Conservation (phyloP, 257 asterid genomes). For the Nicotiana attenuata region DNA sequence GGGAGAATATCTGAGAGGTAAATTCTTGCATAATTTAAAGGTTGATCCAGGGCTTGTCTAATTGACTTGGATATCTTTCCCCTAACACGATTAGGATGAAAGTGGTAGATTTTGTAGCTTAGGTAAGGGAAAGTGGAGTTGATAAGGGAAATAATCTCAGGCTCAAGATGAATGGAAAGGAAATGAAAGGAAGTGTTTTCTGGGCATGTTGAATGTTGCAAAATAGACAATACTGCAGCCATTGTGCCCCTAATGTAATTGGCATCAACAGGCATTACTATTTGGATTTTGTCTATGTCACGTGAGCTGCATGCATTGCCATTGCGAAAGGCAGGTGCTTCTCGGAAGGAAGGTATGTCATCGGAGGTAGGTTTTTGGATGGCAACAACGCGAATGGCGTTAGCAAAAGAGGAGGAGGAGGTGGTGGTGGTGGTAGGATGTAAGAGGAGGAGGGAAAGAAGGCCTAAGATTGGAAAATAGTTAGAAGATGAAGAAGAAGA, state of each 20-base stretch:
- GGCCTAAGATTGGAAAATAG: slow-evolving; percentile 50
- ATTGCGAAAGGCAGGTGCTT: slow-evolving; percentile 80
- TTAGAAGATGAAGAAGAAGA: neutral
- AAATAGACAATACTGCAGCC: slow-evolving; percentile 68
- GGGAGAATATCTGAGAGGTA: slow-evolving; percentile 70
- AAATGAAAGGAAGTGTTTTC: slow-evolving; percentile 70
- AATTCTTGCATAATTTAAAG: slow-evolving; percentile 72
- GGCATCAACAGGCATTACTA: slow-evolving; percentile 73
- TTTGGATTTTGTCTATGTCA: slow-evolving; percentile 32
- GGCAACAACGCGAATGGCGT: slow-evolving; percentile 44
- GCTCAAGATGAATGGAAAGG: slow-evolving; percentile 48
- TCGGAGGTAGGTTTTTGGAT: slow-evolving; percentile 21
- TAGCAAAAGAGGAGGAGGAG: slow-evolving; percentile 4
- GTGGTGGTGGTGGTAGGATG: slow-evolving; percentile 29
- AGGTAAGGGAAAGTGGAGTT: slow-evolving; percentile 78
- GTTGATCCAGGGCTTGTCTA: slow-evolving; percentile 76
- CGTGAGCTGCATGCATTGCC: slow-evolving; percentile 41
- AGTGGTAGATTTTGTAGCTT: slow-evolving; percentile 46
- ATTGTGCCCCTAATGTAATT: slow-evolving; percentile 79
- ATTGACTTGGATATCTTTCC: slow-evolving; percentile 72
- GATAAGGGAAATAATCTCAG: slow-evolving; percentile 41
- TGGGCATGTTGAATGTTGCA: slow-evolving; percentile 80
- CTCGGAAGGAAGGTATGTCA: slow-evolving; percentile 41
- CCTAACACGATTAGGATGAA: slow-evolving; percentile 52
- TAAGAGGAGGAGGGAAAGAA: slow-evolving; percentile 68